phyloP scores from a whole-genome alignment of 2,329 filamentous ascomycete species.

The Microcyclospora pomicola region DNA sequence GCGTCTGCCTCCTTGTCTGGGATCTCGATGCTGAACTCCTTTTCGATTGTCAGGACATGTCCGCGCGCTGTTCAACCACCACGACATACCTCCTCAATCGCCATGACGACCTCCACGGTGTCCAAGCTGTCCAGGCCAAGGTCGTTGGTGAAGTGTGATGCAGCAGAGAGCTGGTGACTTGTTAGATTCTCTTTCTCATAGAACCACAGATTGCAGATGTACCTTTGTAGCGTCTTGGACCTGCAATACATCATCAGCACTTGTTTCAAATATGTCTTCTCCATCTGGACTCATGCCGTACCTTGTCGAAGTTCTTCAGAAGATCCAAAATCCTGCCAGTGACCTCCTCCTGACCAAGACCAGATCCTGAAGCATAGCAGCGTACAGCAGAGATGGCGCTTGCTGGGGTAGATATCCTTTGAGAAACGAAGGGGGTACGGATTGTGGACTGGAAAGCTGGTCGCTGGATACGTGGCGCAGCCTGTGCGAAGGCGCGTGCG shows the following conservation, averaged over 20 bases:
- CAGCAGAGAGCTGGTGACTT: slow-evolving; percentile 55
- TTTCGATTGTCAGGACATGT: slow-evolving; percentile 22
- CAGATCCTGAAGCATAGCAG: slow-evolving; percentile 73
- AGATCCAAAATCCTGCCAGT: slow-evolving; percentile 86
- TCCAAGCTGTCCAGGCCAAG: slow-evolving; percentile 94
- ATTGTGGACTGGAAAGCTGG: slow-evolving; percentile 46
- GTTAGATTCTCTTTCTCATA: slow-evolving; percentile 13
- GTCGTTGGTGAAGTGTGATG: slow-evolving; percentile 91
- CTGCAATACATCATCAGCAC: slow-evolving; percentile 29
- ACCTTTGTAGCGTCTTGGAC: slow-evolving; percentile 49
- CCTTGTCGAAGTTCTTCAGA: slow-evolving; percentile 95
- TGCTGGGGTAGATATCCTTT: slow-evolving; percentile 46
- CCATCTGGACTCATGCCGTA: slow-evolving; percentile 26
- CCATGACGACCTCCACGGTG: slow-evolving; percentile 99
- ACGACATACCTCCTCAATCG: slow-evolving; percentile 75
- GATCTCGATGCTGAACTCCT: slow-evolving; percentile 88
- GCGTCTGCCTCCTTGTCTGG: slow-evolving; percentile 91
- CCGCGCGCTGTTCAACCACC: slow-evolving; percentile 35
- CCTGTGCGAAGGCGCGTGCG: slow-evolving; percentile 40
- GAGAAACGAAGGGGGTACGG: slow-evolving; percentile 45
- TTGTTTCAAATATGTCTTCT: slow-evolving; percentile 4
- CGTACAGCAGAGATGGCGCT: slow-evolving; percentile 56
- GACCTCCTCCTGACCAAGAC: slow-evolving; percentile 70
- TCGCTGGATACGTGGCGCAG: slow-evolving; percentile 27
- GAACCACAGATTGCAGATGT: slow-evolving; percentile 11